A percentile compares a stretch with the other conserved stretches of the same genome.
These are phyloP conservation scores for Harrya chromipes DNA, from an alignment of 768 basidiomycete genomes.

Conservation along the genomic window DNA sequence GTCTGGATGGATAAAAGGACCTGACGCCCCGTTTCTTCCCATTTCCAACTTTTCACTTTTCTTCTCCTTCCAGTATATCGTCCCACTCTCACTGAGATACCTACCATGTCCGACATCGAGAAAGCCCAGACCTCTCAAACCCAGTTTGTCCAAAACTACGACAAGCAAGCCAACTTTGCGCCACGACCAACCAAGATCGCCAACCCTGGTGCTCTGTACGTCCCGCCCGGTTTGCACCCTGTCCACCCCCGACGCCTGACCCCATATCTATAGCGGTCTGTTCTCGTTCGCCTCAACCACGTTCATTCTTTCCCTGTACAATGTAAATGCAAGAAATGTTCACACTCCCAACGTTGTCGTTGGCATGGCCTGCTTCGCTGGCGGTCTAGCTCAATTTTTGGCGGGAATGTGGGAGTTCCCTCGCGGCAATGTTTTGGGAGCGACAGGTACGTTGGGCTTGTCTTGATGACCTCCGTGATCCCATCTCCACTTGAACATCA, in stretches of 20 bases:
- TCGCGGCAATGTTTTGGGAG: constrained; percentile 66
- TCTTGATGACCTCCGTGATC: background rate
- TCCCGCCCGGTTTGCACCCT: background rate
- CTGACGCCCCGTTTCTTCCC: background rate
- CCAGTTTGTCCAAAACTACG: constrained; percentile 18
- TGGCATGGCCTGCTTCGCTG: constrained; percentile 84
- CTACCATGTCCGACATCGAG: constrained; percentile 38
- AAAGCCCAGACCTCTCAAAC: constrained; percentile 26
- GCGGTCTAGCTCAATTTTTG: constrained; percentile 81
- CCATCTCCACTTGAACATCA: background rate
- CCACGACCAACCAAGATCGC: constrained; percentile 40
- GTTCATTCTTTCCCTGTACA: constrained; percentile 74
- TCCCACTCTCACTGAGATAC: background rate
- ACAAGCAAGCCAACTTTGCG: constrained; percentile 15
- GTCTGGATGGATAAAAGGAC: constrained; percentile 17
- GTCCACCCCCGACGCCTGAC: background rate
- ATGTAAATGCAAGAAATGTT: constrained; percentile 55
- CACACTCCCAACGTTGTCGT: constrained; percentile 64
- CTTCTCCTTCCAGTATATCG: background rate
- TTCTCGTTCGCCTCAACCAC: constrained; percentile 85
- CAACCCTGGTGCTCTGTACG: constrained; percentile 49
- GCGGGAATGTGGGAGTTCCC: constrained; percentile 91
- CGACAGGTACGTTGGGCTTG: constrained; percentile 50
- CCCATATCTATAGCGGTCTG: constrained; percentile 50
- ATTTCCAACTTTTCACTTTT: background rate